A percentile compares a stretch with the other conserved stretches of the same genome.
Conservation (phyloP, 75 land plant species). For the Isoetes taiwanensis region DNA sequence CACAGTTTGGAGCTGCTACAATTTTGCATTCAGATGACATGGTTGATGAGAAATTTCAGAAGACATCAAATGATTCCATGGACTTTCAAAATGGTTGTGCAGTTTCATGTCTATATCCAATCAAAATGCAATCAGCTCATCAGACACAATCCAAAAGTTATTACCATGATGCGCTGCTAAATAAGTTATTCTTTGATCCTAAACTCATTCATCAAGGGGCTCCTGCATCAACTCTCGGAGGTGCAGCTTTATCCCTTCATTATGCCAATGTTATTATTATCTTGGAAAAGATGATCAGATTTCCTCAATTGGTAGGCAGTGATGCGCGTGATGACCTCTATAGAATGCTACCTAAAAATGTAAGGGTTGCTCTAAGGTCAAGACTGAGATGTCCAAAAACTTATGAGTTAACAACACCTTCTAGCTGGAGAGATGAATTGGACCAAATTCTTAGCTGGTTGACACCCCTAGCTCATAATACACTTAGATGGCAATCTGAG, state of each 20-base stretch:
- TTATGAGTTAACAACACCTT: constrained; percentile 28
- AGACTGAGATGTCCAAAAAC: constrained; percentile 34
- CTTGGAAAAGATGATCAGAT: constrained; percentile 47
- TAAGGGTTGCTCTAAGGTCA: constrained; percentile 33
- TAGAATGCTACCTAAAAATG: constrained; percentile 38
- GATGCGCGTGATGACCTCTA: constrained; percentile 66
- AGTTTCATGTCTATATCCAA: too few species aligned
- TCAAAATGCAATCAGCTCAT: too few species aligned
- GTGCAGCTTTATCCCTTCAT: constrained; percentile 50
- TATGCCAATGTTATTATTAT: constrained; percentile 59
- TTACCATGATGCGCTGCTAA: too few species aligned
- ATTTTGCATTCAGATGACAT: too few species aligned
- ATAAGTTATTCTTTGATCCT: constrained; percentile 14
- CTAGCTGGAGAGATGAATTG: constrained; percentile 42
- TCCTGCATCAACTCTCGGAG: constrained; percentile 51
- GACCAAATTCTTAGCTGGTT: constrained; percentile 46
- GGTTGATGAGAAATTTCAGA: too few species aligned
- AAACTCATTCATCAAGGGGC: constrained; percentile 20
- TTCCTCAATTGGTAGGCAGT: constrained; percentile 48
- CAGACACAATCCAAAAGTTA: too few species aligned
- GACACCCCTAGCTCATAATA: constrained; percentile 73
- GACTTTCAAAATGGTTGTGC: too few species aligned
- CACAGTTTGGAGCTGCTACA: too few species aligned
- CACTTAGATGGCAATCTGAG: constrained; percentile 74
- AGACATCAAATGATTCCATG: too few species aligned